A percentile compares a stretch with the other conserved stretches of the same genome.
phyloP scores from a whole-genome alignment of 2,329 filamentous ascomycete genomes.

The Penicillium hesseltinei region DNA sequence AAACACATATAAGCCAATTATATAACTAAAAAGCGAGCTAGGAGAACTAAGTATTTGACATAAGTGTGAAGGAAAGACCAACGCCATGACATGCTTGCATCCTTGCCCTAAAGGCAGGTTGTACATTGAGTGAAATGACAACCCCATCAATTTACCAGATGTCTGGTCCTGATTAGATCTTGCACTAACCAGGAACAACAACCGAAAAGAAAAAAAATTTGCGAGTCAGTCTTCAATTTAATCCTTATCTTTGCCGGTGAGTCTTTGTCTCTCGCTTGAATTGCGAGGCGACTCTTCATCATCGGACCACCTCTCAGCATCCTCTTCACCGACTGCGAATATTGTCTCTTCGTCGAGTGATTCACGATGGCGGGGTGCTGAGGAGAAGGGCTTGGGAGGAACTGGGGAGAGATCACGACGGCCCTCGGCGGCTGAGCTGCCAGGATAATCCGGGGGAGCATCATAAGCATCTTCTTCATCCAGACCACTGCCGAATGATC shows the following conservation, averaged over 20 bases:
- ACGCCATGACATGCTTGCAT: constrained; percentile 28
- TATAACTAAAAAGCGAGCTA: constrained; percentile 15
- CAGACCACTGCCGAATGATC: constrained; percentile 75
- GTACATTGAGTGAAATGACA: constrained; percentile 1
- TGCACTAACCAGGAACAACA: background rate
- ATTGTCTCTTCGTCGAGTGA: constrained; percentile 88
- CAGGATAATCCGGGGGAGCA: constrained; percentile 34
- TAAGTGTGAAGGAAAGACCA: constrained; percentile 17
- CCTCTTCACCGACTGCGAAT: constrained; percentile 78
- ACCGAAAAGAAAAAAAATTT: background rate
- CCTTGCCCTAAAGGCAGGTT: constrained; percentile 8
- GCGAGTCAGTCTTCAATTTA: background rate
- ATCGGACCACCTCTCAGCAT: constrained; percentile 79
- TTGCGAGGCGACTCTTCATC: constrained; percentile 56
- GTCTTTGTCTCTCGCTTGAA: constrained; percentile 51
- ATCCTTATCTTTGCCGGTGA: constrained; percentile 46
- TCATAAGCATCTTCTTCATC: constrained; percentile 60
- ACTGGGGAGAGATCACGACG: constrained; percentile 41
- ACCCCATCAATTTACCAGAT: background rate
- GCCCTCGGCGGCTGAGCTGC: constrained; percentile 30
- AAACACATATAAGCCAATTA: constrained; percentile 1
- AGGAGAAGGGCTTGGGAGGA: constrained; percentile 53
- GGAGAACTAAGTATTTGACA: constrained; percentile 12
- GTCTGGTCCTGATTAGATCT: background rate
- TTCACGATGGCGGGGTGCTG: constrained; percentile 53